Conservation (phyloP, 2,329 filamentous ascomycete genomes). For the Phialemoniopsis sp. region DNA sequence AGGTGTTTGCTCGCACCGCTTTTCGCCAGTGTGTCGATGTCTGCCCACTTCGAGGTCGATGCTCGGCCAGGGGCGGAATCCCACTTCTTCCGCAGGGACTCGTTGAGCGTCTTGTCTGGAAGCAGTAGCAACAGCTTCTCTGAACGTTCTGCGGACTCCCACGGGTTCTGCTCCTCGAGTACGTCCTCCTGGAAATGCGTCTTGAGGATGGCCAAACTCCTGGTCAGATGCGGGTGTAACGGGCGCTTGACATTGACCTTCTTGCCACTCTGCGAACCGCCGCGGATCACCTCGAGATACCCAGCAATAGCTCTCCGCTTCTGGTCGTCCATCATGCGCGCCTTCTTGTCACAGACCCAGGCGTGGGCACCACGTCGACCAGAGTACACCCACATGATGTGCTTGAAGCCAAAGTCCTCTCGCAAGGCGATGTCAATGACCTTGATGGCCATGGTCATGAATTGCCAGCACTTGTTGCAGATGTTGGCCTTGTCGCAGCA, state of each 20-base stretch:
- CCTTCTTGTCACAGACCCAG: conserved; percentile 92
- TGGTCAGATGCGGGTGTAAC: conserved; percentile 81
- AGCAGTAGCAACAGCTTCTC: conserved; percentile 80
- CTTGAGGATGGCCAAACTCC: conserved; percentile 77
- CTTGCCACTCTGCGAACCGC: conserved; percentile 81
- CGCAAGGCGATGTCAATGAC: conserved; percentile 82
- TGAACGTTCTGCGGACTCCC: conserved; percentile 64
- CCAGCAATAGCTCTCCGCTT: conserved; percentile 80
- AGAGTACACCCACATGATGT: conserved; percentile 98
- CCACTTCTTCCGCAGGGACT: conserved; percentile 86
- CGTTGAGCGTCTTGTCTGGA: conserved; percentile 73
- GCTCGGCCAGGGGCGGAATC: conserved; percentile 73
- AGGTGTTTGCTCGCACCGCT: conserved; percentile 67
- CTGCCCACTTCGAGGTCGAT: conserved; percentile 83
- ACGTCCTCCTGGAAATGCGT: conserved; percentile 81
- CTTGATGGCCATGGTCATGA: conserved; percentile 97
- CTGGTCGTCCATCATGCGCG: conserved; percentile 78
- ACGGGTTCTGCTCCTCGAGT: conserved; percentile 82
- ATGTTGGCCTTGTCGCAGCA: conserved; percentile 94
- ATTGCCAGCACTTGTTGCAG: conserved; percentile 91
- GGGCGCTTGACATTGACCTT: conserved; percentile 81
- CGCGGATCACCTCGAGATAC: conserved; percentile 87
- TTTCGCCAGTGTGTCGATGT: conserved; percentile 84
- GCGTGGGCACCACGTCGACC: conserved; percentile 95
- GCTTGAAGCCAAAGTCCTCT: conserved; percentile 94